Evolutionary conservation across 1,284 basidiomycete genomes (phyloP), one percentile per base, ranked within the genome.

Genomic region (Moesziomyces sp.): DNA sequence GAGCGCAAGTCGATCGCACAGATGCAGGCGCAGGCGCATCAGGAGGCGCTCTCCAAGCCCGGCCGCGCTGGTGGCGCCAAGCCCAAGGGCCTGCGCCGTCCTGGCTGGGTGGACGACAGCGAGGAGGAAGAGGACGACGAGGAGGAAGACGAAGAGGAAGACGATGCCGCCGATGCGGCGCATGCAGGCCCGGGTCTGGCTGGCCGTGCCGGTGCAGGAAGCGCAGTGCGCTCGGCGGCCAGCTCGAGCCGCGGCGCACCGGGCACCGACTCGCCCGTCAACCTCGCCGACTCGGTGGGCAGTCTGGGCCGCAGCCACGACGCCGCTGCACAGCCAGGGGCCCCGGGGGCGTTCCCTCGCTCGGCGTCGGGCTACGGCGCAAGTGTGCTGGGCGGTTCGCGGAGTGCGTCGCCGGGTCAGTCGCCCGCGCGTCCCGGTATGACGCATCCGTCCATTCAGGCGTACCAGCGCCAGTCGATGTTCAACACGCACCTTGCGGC

Each of bases 71-170:
- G 55, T 18, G 76, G 56, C 14, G 63, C 45, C 48, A 76, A 76
- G 61, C 63, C 53, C 40, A 76, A 74, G 52, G 64, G 67, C 43
- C 43, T 58, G 43, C 58, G 68, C 46, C 58, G 62, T 45, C 54
- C 64, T 43, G 63, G 69, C 23, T 78, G 77, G 76, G 76, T 62
- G 18, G 70, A 74, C 42, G 78, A 81, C 54, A 71, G 70, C 21
- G 70, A 71, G 49, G 76, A 76, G 38, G 76, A 78, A 14, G 72
- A 74, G 14, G 72, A 74, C 19, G 76, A 79, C 13, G 77, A 81
- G 1, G 79, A 80, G 5, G 78, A 80, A n/a, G 78, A 81, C 14
- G 79, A 81, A 5, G 78, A 81, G n/a, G 78, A 79, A 35, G 73
- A 78, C 13, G 78, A 81, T 1, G 78, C 78, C 11, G 71, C 59